Evolutionary conservation across 257 asterid species (phyloP), one percentile per base, ranked within the genome.

Genomic region (Ophiorrhiza pumila): DNA sequence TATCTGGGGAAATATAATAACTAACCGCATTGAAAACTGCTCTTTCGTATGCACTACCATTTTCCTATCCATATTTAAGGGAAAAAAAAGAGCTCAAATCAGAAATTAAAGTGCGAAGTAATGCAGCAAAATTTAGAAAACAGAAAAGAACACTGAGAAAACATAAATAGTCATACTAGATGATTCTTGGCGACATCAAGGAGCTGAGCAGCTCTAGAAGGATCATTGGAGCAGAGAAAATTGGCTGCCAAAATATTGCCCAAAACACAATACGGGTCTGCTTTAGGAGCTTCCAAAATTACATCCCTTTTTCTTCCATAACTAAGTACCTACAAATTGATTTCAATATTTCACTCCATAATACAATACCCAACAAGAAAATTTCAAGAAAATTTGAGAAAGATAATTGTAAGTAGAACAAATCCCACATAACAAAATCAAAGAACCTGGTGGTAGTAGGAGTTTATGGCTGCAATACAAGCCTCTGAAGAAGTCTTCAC

Each of bases 221-320:
- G 74, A 81, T 84, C 87, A 22, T 71, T 27, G 47, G 92, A 90
- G 53, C 69, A 75, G 78, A 94, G 92, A 65, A 69, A 91, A 79
- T 81, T 89, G 22, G 98, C 97, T 13, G 93, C 95, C 84, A 94
- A 85, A 79, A 91, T 85, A 76, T 91, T 94, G 59, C 86, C 98
- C 71, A 91, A 86, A 78, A 94, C 99, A 71, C 99, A 94, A 34
- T 64, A 69, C 25, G 98, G 96, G 83, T 94, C 98, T 74, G 85
- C 82, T 71, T 77, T 81, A 46, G 98, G 91, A 82, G 99, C 99
- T 71, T 85, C 93, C 79, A 94, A 59, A 76, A 94, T 94, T n/a
- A 91, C 93, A 23, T 81, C 74, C 85, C 97, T 84, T 41, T 78
- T 77, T 81, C 98, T 90, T 82, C 97, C 97, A 84, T 90, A 94